A percentile compares a stretch with the other conserved stretches of the same genome.
Conservation (phyloP, 441 rosid species). For the Eruca vesicaria region DNA sequence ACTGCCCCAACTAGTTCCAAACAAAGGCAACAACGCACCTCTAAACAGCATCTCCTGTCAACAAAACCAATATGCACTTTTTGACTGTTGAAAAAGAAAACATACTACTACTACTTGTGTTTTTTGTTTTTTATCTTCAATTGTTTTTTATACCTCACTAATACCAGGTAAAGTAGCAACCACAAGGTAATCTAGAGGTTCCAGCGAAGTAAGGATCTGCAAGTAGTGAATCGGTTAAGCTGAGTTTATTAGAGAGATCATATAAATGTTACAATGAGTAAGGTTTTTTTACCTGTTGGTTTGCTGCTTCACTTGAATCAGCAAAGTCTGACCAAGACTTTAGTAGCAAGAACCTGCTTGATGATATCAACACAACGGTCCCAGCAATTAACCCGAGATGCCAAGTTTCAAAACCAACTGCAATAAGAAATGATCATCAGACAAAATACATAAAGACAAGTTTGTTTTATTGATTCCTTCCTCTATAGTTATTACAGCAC, state of each 20-base stretch:
- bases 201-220: slow-evolving; percentile 81
- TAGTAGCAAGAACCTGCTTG: slow-evolving; percentile 64
- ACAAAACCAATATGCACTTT: background rate
- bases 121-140: background rate
- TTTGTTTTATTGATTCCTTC: too few relatives aligned
- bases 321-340: slow-evolving; percentile 81
- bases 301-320: slow-evolving; percentile 83
- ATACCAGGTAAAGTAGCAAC: slow-evolving; percentile 83
- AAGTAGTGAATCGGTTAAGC: background rate
- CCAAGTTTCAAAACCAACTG: slow-evolving; percentile 88
- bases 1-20: slow-evolving; percentile 70
- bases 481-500: background rate
- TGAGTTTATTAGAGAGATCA: background rate
- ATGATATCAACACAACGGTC: slow-evolving; percentile 64
- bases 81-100: too few relatives aligned
- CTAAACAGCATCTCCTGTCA: slow-evolving; percentile 81
- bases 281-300: slow-evolving; percentile 56
- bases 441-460: too few relatives aligned
- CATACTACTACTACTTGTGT: too few relatives aligned
- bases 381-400: slow-evolving; percentile 75
- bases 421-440: slow-evolving; percentile 1
- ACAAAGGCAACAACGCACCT: slow-evolving; percentile 68
- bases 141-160: slow-evolving; percentile 61
- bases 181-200: slow-evolving; percentile 71
- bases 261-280: background rate